phyloP scores from a whole-genome alignment of 805 yeast species.

The Candida broadrunensis region DNA sequence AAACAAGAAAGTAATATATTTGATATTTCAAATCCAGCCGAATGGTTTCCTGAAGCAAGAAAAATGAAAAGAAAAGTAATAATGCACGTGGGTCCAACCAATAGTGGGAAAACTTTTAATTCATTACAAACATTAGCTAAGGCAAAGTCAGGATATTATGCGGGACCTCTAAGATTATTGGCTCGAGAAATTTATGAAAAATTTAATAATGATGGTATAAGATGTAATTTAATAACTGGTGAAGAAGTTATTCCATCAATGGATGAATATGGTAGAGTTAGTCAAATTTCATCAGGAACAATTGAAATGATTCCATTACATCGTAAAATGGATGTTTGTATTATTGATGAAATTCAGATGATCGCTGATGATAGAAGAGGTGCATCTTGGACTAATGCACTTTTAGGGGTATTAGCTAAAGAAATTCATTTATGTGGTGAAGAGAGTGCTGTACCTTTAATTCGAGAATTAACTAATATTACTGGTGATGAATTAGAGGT shows the following conservation, averaged over 20 bases:
- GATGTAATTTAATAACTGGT: constrained; percentile 91
- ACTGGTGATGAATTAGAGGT: constrained; percentile 84
- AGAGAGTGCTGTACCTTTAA: constrained; percentile 70
- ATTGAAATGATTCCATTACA: constrained; percentile 85
- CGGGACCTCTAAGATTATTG: constrained; percentile 87
- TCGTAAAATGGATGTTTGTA: constrained; percentile 76
- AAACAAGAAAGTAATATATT: constrained; percentile 11
- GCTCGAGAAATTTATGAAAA: constrained; percentile 91
- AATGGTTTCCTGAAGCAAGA: constrained; percentile 85
- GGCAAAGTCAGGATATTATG: constrained; percentile 79
- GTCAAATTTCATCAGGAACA: constrained; percentile 80
- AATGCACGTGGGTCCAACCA: constrained; percentile 98
- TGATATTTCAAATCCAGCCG: constrained; percentile 37
- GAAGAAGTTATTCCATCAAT: constrained; percentile 79
- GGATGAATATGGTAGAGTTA: constrained; percentile 69
- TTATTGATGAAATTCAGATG: constrained; percentile 97
- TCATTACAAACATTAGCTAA: constrained; percentile 68
- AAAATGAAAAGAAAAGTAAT: constrained; percentile 71
- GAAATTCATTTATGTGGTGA: constrained; percentile 96
- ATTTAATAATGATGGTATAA: constrained; percentile 59
- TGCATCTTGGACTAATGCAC: constrained; percentile 90
- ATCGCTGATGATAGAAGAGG: constrained; percentile 78
- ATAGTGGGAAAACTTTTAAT: constrained; percentile 88
- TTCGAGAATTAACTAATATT: constrained; percentile 52
- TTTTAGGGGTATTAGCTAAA: constrained; percentile 80